These are phyloP conservation scores for Podaxis sp. DNA, from an alignment of 768 basidiomycete species.

Conservation along the genomic window DNA sequence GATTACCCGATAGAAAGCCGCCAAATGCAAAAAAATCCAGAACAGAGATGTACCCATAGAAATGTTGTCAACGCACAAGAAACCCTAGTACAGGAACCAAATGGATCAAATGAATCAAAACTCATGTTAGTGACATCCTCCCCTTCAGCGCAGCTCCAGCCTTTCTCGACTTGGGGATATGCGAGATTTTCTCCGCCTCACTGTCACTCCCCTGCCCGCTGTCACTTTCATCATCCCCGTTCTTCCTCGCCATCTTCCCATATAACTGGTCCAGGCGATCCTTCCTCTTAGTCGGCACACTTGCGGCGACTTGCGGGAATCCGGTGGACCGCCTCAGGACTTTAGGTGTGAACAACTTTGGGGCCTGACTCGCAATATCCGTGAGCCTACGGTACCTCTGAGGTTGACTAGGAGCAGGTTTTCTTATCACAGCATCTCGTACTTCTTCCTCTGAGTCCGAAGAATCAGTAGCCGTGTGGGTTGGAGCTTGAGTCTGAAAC, in stretches of 20 bases:
- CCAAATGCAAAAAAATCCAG: not conserved
- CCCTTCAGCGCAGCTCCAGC: constrained; percentile 40
- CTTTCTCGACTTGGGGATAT: constrained; percentile 58
- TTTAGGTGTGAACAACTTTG: constrained; percentile 28
- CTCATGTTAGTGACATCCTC: not conserved
- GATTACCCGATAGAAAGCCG: not conserved
- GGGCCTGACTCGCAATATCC: constrained; percentile 46
- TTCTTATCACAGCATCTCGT: constrained; percentile 30
- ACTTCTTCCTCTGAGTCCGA: constrained; percentile 43
- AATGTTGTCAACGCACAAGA: not conserved
- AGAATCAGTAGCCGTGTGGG: constrained; percentile 19
- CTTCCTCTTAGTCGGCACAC: constrained; percentile 23
- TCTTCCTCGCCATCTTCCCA: constrained; percentile 33
- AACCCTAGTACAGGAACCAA: too few species aligned
- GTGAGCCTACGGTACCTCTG: constrained; percentile 43
- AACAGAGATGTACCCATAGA: not conserved
- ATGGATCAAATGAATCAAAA: not conserved
- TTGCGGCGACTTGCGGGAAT: constrained; percentile 28
- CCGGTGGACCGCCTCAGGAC: constrained; percentile 18
- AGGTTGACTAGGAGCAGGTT: not conserved
- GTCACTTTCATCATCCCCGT: constrained; percentile 39
- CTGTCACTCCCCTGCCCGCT: constrained; percentile 47
- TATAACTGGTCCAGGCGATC: constrained; percentile 37
- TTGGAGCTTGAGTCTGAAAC: constrained; percentile 22
- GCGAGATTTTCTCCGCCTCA: constrained; percentile 36